phyloP scores from a whole-genome alignment of 306 rosid genomes.

The Trichosanthes cucumerina region DNA sequence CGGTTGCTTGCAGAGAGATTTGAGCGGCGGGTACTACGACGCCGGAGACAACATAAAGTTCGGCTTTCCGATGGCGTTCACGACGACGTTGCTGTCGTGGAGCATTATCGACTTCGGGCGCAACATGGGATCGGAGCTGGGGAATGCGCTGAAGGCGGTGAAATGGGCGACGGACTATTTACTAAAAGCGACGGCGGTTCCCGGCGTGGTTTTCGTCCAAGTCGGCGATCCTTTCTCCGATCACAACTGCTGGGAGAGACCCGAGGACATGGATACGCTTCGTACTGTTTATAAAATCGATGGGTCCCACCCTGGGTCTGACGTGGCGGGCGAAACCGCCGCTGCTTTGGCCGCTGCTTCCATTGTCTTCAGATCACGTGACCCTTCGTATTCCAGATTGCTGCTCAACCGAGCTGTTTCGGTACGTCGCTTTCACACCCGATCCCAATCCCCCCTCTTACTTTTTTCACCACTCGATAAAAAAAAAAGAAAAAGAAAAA shows the following conservation, averaged over 20 bases:
- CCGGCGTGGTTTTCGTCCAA: slow-evolving; percentile 72
- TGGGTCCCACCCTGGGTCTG: slow-evolving; percentile 77
- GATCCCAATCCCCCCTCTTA: background rate
- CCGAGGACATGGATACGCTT: slow-evolving; percentile 93
- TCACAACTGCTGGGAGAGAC: slow-evolving; percentile 97
- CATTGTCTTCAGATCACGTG: slow-evolving; percentile 96
- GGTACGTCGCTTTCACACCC: slow-evolving; percentile 49
- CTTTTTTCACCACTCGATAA: background rate
- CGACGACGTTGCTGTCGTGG: slow-evolving; percentile 80
- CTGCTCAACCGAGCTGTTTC: slow-evolving; percentile 92
- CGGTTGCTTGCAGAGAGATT: slow-evolving; percentile 51
- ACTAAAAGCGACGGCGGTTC: slow-evolving; percentile 59
- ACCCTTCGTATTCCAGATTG: slow-evolving; percentile 61
- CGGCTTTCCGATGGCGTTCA: slow-evolving; percentile 96
- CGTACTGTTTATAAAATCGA: slow-evolving; percentile 70
- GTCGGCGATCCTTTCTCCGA: slow-evolving; percentile 82
- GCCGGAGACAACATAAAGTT: slow-evolving; percentile 96
- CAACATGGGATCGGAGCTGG: slow-evolving; percentile 69
- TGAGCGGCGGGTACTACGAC: slow-evolving; percentile 89
- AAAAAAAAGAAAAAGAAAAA: background rate
- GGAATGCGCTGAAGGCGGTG: slow-evolving; percentile 56
- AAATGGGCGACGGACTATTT: slow-evolving; percentile 84
- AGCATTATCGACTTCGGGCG: slow-evolving; percentile 78
- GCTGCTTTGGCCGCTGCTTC: slow-evolving; percentile 99
- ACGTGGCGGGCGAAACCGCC: slow-evolving; percentile 96